These are phyloP conservation scores for Phytophthora hybrid DNA, from an alignment of 352 stramenopile genomes.

Conservation along the genomic window DNA sequence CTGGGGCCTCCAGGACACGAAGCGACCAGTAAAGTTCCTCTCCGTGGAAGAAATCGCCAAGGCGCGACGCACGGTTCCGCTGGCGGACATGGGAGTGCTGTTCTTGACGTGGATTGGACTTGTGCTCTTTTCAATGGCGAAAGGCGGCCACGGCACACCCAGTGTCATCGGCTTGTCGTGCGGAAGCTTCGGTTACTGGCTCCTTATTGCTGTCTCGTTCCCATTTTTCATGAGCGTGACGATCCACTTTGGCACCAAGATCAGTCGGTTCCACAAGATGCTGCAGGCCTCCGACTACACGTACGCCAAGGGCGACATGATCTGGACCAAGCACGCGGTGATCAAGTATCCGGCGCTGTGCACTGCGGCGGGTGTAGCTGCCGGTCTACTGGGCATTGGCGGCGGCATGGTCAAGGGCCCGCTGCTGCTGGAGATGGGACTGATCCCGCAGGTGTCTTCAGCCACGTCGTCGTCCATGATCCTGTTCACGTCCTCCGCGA, in stretches of 20 bases:
- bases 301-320: constrained; percentile 97
- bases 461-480: constrained; percentile 94
- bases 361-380: constrained; percentile 74
- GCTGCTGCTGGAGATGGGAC: constrained; percentile 90
- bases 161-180: constrained; percentile 80
- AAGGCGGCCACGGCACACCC: constrained; percentile 77
- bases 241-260: constrained; percentile 81
- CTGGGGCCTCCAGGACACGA: constrained; percentile 50
- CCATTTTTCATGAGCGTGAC: constrained; percentile 78
- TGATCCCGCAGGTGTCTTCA: constrained; percentile 87
- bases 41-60: constrained; percentile 66
- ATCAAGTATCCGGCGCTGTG: constrained; percentile 86
- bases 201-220: constrained; percentile 66
- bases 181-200: constrained; percentile 74
- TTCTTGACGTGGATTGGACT: constrained; percentile 84
- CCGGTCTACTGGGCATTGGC: constrained; percentile 87
- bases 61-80: constrained; percentile 60
- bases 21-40: constrained; percentile 32
- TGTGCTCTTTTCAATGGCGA: constrained; percentile 81
- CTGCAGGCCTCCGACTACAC: constrained; percentile 83
- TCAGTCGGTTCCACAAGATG: constrained; percentile 66
- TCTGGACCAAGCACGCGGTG: constrained; percentile 93
- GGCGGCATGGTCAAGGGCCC: constrained; percentile 93
- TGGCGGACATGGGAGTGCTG: constrained; percentile 69
- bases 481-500: constrained; percentile 95